Evolutionary conservation across 1,284 basidiomycete species (phyloP).

Genomic region (Pseudozyma hubeiensis): DNA sequence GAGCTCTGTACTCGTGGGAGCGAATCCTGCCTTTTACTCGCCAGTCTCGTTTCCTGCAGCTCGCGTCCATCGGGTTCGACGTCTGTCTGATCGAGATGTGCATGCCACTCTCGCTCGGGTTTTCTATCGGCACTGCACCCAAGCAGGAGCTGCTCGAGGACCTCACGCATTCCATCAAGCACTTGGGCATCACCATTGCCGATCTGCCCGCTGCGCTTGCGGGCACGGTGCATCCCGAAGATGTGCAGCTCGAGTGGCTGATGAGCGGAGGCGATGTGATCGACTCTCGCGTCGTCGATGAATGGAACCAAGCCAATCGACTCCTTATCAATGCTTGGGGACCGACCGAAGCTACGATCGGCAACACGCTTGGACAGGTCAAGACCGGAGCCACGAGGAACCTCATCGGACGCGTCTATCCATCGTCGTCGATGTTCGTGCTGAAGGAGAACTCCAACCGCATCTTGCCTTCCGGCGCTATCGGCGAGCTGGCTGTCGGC

Average conservation of each 20-base stretch:
- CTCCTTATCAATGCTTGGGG: conserved; percentile 67
- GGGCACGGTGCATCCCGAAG: conserved; percentile 55
- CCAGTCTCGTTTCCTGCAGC: conserved; percentile 60
- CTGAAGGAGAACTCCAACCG: conserved; percentile 34
- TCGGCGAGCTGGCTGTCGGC: conserved; percentile 64
- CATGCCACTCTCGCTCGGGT: conserved; percentile 63
- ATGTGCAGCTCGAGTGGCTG: conserved; percentile 64
- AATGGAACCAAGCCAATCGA: conserved; percentile 58
- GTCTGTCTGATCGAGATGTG: conserved; percentile 67
- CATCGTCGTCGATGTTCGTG: conserved; percentile 56
- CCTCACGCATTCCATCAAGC: conserved; percentile 52
- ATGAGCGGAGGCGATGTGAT: conserved; percentile 68
- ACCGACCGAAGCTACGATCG: conserved; percentile 67
- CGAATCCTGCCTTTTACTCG: conserved; percentile 54
- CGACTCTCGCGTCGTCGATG: conserved; percentile 59
- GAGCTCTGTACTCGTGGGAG: conserved; percentile 63
- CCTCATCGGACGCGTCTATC: conserved; percentile 59
- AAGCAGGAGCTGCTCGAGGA: conserved; percentile 64
- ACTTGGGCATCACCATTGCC: conserved; percentile 62
- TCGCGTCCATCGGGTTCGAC: conserved; percentile 66
- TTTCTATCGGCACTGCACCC: conserved; percentile 60
- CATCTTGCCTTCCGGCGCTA: conserved; percentile 45
- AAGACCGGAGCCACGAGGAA: conserved; percentile 45
- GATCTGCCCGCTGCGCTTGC: conserved; percentile 66
- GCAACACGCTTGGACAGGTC: conserved; percentile 66